These are phyloP conservation scores for Solanum hybrid DNA, from an alignment of 305 asterid species.

Conservation along the genomic window DNA sequence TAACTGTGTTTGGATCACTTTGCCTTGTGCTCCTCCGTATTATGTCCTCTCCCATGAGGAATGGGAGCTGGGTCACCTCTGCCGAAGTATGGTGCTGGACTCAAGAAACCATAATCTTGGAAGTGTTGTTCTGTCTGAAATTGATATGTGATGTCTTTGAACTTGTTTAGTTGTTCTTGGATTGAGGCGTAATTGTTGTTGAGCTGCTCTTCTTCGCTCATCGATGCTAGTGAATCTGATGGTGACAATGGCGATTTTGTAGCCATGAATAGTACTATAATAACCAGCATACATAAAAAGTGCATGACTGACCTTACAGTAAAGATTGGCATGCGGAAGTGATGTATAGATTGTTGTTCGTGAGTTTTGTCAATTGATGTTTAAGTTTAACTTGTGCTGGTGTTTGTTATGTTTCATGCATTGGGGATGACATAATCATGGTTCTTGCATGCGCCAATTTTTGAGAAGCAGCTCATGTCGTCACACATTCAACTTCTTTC, in stretches of 20 bases:
- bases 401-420: slow-evolving; percentile 10
- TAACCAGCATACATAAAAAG: neutral
- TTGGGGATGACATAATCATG: slow-evolving; percentile 22
- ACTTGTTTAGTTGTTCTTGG: neutral
- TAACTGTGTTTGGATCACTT: neutral
- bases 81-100: slow-evolving; percentile 20
- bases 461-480: slow-evolving; percentile 9
- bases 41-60: slow-evolving; percentile 22
- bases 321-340: neutral
- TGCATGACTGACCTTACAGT: slow-evolving; percentile 9
- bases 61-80: slow-evolving; percentile 23
- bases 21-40: neutral
- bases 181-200: neutral
- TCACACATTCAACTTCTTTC: slow-evolving; percentile 7
- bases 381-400: neutral
- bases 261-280: neutral
- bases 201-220: neutral
- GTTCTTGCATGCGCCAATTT: slow-evolving; percentile 20
- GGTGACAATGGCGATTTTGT: neutral
- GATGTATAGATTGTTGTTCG: neutral
- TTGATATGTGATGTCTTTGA: neutral
- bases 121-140: neutral
- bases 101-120: slow-evolving; percentile 23
- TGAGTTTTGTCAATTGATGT: neutral
- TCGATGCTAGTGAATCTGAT: neutral